Conservation (phyloP, 108 stramenopile species). For the Pseudonitzschia multiseries region DNA sequence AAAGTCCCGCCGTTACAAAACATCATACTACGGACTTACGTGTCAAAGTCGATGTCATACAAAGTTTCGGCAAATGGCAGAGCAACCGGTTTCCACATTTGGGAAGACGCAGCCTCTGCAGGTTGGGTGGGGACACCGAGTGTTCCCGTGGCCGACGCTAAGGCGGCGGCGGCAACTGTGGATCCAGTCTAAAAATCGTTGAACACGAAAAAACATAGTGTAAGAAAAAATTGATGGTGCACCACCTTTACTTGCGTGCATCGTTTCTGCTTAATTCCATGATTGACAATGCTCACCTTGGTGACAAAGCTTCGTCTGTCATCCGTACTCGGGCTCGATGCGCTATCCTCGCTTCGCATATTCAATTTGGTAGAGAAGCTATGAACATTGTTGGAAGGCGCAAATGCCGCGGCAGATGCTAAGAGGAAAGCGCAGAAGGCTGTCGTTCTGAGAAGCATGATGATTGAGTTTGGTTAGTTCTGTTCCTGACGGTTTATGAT, state of each 20-base stretch:
- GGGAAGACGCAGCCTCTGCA: conserved; percentile 61
- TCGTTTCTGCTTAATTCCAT: no score
- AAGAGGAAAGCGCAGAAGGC: conserved; percentile 15
- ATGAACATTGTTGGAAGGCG: conserved; percentile 10
- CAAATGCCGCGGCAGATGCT: conserved; percentile 27
- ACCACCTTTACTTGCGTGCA: no score
- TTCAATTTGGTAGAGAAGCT: conserved; percentile 1
- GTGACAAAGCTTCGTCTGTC: conserved; percentile 75
- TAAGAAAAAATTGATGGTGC: no score
- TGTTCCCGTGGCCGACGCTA: conserved; percentile 37
- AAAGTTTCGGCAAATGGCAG: conserved; percentile 89
- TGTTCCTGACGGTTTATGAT: no score
- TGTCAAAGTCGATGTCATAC: conserved; percentile 95
- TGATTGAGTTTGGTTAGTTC: not conserved
- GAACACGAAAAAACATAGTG: no score
- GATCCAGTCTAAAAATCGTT: conserved; percentile 37
- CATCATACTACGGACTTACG: conserved; percentile 22
- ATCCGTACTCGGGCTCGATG: not conserved
- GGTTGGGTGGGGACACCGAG: conserved; percentile 19
- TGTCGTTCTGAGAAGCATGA: conserved; percentile 26
- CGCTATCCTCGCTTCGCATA: conserved; percentile 16
- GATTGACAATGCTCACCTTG: conserved; percentile 38
- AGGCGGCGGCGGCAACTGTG: conserved; percentile 45
- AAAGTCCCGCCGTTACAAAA: not conserved
- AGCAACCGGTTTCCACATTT: conserved; percentile 75